Conservation (phyloP, 257 asterid species). For the Schizonepeta tenuifolia region DNA sequence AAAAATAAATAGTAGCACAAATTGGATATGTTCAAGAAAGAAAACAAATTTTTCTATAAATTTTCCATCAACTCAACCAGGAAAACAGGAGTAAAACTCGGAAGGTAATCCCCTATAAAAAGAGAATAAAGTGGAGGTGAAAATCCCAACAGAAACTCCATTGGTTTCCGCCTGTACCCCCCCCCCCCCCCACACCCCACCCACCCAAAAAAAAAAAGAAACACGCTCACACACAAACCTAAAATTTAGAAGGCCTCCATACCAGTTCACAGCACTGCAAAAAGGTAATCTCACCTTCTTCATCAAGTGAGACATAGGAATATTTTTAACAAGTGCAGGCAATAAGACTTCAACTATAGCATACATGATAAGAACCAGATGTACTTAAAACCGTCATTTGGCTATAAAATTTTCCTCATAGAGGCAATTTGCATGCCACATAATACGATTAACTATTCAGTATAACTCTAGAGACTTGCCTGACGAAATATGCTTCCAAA, state of each 20-base stretch:
- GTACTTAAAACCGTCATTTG: neutral
- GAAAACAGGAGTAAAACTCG: too few species aligned
- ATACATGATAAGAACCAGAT: neutral
- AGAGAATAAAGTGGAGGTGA: too few species aligned
- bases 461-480: slow-evolving; percentile 53
- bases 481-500: slow-evolving; percentile 88
- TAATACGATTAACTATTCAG: slow-evolving; percentile 16
- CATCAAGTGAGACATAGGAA: too few species aligned
- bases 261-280: too few species aligned
- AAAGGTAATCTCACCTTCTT: too few species aligned
- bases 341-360: neutral
- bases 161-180: too few species aligned
- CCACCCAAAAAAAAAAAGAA: too few species aligned
- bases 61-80: neutral
- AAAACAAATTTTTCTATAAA: slow-evolving; percentile 8
- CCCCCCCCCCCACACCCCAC: too few species aligned
- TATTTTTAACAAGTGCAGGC: neutral
- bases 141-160: too few species aligned
- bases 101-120: too few species aligned
- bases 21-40: slow-evolving; percentile 21
- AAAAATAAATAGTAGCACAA: slow-evolving; percentile 15
- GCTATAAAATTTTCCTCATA: neutral
- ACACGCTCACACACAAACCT: too few species aligned
- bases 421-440: neutral
- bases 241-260: too few species aligned